Conservation (phyloP, 345 rosid species). For the Zanthoxylum bungeanum region DNA sequence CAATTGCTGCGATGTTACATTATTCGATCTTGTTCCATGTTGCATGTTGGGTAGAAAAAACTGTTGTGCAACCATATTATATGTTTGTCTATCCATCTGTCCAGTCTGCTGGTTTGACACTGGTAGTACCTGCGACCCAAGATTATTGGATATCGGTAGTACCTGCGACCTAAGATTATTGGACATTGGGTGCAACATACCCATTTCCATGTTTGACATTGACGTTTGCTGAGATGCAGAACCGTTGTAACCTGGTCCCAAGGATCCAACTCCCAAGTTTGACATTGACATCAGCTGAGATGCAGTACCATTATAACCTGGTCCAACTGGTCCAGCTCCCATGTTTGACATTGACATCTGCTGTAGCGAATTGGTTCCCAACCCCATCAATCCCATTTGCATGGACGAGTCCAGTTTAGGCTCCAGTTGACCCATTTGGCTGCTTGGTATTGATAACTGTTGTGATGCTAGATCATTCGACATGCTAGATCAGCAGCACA, state of each 20-base stretch:
- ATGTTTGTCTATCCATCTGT: slow-evolving; percentile 17
- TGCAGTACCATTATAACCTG: slow-evolving; percentile 16
- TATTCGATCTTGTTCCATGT: slow-evolving; percentile 27
- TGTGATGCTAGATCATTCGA: slow-evolving; percentile 52
- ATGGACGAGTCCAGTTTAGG: slow-evolving; percentile 32
- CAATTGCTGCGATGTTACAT: slow-evolving; percentile 33
- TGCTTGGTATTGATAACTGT: slow-evolving; percentile 33
- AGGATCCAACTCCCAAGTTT: slow-evolving; percentile 32
- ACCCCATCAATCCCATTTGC: slow-evolving; percentile 38
- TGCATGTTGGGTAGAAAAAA: slow-evolving; percentile 26
- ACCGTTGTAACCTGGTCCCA: slow-evolving; percentile 24
- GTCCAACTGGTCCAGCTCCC: slow-evolving; percentile 33
- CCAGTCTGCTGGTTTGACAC: slow-evolving; percentile 26
- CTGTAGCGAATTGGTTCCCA: slow-evolving; percentile 20
- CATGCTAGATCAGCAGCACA: slow-evolving; percentile 33
- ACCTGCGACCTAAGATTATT: too few relatives aligned
- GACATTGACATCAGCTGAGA: slow-evolving; percentile 27
- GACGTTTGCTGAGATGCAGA: slow-evolving; percentile 28
- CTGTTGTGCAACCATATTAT: slow-evolving; percentile 26
- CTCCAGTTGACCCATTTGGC: slow-evolving; percentile 46
- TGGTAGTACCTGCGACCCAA: slow-evolving; percentile 20
- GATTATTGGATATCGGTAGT: slow-evolving; percentile 11
- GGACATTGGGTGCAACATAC: slow-evolving; percentile 14
- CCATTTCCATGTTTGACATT: slow-evolving; percentile 21
- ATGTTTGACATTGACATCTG: slow-evolving; percentile 30